These are phyloP conservation scores for Rhizopogon salebrosus DNA, from an alignment of 768 basidiomycete species.

Conservation along the genomic window DNA sequence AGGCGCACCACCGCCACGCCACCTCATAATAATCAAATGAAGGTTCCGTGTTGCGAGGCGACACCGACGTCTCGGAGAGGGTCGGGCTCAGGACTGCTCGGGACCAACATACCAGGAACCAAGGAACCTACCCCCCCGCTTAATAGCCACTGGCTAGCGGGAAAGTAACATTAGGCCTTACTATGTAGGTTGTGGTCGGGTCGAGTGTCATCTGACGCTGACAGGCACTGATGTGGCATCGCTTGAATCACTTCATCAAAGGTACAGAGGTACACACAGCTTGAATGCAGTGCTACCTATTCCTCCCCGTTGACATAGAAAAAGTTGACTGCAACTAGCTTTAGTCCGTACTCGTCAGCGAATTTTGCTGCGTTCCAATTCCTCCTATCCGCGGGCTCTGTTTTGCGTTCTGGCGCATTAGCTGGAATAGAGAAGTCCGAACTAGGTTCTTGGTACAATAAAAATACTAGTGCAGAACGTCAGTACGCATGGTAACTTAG, in stretches of 20 bases:
- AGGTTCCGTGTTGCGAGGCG: no score
- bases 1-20: no score
- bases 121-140: no score
- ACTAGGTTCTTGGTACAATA: conserved; percentile 57
- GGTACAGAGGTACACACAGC: no score
- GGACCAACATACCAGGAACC: no score
- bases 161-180: no score
- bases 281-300: not conserved
- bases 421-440: conserved; percentile 34
- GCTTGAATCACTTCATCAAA: not conserved
- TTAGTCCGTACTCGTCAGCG: conserved; percentile 44
- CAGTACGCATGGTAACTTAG: not conserved
- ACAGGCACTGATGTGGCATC: not conserved
- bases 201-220: no score
- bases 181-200: no score
- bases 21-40: no score
- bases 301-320: conserved; percentile 35
- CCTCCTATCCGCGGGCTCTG: conserved; percentile 38
- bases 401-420: conserved; percentile 41
- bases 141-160: no score
- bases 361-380: conserved; percentile 55
- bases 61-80: no score
- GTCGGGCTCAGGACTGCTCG: no score
- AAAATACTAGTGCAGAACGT: conserved; percentile 34
- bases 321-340: conserved; percentile 56